A percentile compares a stretch with the other conserved stretches of the same genome.
Evolutionary conservation across 1,139 yeast species (phyloP).

Genomic region (Yamadazyma pseudoaaseri): DNA sequence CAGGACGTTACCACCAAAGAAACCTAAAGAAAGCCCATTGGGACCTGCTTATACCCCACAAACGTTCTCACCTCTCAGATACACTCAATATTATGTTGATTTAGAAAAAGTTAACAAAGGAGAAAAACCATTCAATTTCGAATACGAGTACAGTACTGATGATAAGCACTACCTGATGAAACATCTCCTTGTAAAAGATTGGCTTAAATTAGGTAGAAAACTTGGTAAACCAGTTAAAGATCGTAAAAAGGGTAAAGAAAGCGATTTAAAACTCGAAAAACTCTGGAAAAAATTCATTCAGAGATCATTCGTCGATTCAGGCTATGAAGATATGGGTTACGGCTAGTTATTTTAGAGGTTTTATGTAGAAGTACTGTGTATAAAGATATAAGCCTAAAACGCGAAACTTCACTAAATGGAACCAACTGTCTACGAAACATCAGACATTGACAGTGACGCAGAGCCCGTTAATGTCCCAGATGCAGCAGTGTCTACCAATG

Average conservation of each 20-base stretch:
- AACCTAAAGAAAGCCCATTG: constrained; percentile 50
- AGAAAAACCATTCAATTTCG: constrained; percentile 49
- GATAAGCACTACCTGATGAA: constrained; percentile 55
- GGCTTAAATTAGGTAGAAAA: constrained; percentile 55
- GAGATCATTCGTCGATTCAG: constrained; percentile 62
- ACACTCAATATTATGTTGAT: constrained; percentile 72
- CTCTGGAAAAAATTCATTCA: constrained; percentile 46
- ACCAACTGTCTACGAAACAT: constrained; percentile 48
- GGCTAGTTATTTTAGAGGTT: constrained; percentile 20
- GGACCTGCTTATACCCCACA: constrained; percentile 81
- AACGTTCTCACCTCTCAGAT: constrained; percentile 67
- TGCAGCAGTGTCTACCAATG: constrained; percentile 6
- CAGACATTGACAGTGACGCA: constrained; percentile 42
- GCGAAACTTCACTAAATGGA: constrained; percentile 6
- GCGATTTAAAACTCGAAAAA: constrained; percentile 17
- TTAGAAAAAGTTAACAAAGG: constrained; percentile 50
- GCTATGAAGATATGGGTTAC: constrained; percentile 52
- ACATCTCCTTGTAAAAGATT: constrained; percentile 57
- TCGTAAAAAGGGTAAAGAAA: constrained; percentile 5
- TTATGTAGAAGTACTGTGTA: background rate
- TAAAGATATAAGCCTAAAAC: background rate
- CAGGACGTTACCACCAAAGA: constrained; percentile 64
- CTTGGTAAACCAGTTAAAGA: constrained; percentile 43
- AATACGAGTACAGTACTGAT: constrained; percentile 69
- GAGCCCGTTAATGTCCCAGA: constrained; percentile 8